phyloP scores from a whole-genome alignment of 768 basidiomycete genomes.

The Tulasnella sp. region DNA sequence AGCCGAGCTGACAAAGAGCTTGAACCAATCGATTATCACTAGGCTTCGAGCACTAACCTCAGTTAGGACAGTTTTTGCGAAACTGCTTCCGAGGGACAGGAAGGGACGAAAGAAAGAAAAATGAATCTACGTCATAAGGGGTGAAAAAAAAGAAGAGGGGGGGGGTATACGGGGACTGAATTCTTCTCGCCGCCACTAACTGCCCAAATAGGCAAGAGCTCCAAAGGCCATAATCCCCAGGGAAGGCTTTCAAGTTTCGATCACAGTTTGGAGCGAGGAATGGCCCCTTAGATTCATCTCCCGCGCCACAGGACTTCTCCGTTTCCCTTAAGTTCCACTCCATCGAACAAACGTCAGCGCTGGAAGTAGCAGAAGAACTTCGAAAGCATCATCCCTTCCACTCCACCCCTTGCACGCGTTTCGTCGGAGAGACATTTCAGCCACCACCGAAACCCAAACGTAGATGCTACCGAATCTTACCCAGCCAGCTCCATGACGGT shows the following conservation, averaged over 20 bases:
- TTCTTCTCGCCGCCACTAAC: not conserved
- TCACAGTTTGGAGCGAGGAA: not conserved
- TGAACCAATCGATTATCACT: not conserved
- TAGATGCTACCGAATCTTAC: not conserved
- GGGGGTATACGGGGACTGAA: not conserved
- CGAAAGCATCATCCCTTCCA: not conserved
- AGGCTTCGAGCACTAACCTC: not conserved
- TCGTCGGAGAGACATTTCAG: constrained; percentile 4
- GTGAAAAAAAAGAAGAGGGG: not conserved
- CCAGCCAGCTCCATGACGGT: not conserved
- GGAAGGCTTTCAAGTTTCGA: not conserved
- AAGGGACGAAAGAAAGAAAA: no score
- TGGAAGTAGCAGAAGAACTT: not conserved
- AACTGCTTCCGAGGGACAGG: not conserved
- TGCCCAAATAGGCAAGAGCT: not conserved
- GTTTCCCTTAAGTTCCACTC: not conserved
- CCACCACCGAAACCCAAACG: not conserved
- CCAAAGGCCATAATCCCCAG: not conserved
- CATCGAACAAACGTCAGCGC: not conserved
- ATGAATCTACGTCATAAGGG: not conserved
- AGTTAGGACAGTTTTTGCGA: not conserved
- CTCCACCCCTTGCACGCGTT: not conserved
- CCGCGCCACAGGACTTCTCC: not conserved
- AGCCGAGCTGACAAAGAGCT: not conserved
- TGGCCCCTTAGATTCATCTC: not conserved